Conservation (phyloP, 768 basidiomycete species). For the Pholiota microspora region DNA sequence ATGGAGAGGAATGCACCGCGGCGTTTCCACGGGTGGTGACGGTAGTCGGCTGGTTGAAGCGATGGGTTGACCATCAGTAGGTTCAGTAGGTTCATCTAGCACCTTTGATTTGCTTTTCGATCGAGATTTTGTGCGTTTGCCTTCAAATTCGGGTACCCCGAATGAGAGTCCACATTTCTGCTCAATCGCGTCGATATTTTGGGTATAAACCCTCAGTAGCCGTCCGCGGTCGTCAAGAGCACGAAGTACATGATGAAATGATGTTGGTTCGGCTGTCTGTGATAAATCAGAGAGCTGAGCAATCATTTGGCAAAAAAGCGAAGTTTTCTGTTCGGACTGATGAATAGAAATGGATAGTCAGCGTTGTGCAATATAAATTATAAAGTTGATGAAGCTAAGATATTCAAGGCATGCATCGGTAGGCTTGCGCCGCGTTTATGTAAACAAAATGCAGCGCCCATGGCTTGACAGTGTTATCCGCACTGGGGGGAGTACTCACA, state of each 20-base stretch:
- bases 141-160: conserved; percentile 73
- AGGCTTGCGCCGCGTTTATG: not conserved
- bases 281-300: conserved; percentile 77
- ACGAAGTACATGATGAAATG: conserved; percentile 77
- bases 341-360: conserved; percentile 9
- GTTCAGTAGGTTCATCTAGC: conserved; percentile 11
- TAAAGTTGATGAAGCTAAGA: no score
- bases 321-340: conserved; percentile 73
- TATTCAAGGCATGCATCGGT: no score
- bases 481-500: conserved; percentile 40
- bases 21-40: conserved; percentile 56
- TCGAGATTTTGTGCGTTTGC: conserved; percentile 51
- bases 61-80: conserved; percentile 7
- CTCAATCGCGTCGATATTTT: conserved; percentile 92
- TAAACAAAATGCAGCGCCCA: not conserved
- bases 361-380: conserved; percentile 1
- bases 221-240: conserved; percentile 71
- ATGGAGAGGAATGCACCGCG: conserved; percentile 87
- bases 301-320: conserved; percentile 87
- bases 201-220: conserved; percentile 86
- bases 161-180: conserved; percentile 83
- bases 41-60: conserved; percentile 34
- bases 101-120: conserved; percentile 37
- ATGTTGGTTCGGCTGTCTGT: conserved; percentile 69
- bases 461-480: not conserved